Conservation (phyloP, 768 basidiomycete species). For the Mrakia blollopis region DNA sequence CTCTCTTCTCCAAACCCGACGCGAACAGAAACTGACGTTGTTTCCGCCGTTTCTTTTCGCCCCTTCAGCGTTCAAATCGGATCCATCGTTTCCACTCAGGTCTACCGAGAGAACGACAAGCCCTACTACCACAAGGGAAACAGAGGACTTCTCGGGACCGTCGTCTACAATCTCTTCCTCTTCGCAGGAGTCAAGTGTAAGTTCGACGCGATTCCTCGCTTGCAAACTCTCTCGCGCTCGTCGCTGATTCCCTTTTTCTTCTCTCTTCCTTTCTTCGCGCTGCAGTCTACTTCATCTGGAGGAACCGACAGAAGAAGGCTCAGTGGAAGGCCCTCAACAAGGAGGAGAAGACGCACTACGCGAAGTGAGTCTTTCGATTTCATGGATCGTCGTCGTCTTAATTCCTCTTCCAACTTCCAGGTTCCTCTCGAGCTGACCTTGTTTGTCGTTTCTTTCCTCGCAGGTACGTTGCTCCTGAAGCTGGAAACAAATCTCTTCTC, state of each 20-base stretch:
- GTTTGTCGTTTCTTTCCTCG: too few species aligned
- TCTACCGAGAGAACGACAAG: slow-evolving; percentile 53
- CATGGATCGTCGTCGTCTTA: not conserved
- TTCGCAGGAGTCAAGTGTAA: not conserved
- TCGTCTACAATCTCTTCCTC: not conserved
- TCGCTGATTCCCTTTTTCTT: not conserved
- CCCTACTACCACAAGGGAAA: slow-evolving; percentile 16
- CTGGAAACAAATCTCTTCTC: not conserved
- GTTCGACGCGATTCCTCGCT: too few species aligned
- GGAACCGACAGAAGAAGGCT: slow-evolving; percentile 14
- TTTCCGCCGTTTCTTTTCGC: not conserved
- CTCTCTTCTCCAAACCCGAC: not conserved
- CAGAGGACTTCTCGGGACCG: not conserved
- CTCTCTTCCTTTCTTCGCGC: not conserved
- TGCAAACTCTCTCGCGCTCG: too few species aligned
- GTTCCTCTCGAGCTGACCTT: too few species aligned
- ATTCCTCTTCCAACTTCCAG: not conserved
- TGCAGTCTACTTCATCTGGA: slow-evolving; percentile 7
- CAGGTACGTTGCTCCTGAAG: not conserved
- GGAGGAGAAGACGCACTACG: slow-evolving; percentile 4
- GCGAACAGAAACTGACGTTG: not conserved
- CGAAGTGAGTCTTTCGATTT: not conserved
- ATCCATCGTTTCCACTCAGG: slow-evolving; percentile 33
- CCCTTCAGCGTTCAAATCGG: slow-evolving; percentile 5
- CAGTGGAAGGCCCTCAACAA: slow-evolving; percentile 8